Percentiles rank a stretch among this genome's conserved stretches.
Conservation (phyloP, 148 eudicot species). For the Talinum fruticosum region DNA sequence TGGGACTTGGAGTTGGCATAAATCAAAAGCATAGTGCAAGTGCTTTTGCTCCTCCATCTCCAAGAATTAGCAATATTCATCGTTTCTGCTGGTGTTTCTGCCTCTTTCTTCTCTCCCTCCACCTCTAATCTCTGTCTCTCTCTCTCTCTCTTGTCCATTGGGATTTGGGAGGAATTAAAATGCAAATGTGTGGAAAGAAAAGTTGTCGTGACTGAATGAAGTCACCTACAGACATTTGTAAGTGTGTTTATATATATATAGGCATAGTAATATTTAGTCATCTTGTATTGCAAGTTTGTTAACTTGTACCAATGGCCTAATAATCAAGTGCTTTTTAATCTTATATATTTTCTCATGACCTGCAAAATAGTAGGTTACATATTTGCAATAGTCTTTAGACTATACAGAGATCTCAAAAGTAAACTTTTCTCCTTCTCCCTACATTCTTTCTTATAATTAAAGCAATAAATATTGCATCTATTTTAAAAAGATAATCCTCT, state of each 20-base stretch:
- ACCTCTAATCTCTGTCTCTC: not conserved
- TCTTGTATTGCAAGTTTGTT: not conserved
- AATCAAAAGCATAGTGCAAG: too few relatives aligned
- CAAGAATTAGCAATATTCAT: slow-evolving; percentile 5
- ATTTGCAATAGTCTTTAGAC: not conserved
- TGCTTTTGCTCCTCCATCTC: not conserved
- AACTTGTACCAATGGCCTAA: not conserved
- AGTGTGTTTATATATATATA: not conserved
- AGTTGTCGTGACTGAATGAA: slow-evolving; percentile 1
- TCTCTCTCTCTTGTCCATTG: not conserved
- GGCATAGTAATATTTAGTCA: not conserved
- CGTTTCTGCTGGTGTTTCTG: slow-evolving; percentile 23
- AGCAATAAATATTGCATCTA: too few relatives aligned
- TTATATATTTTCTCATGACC: not conserved
- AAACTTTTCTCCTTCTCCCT: not conserved
- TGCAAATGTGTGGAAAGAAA: slow-evolving; percentile 6
- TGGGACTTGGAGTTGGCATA: slow-evolving; percentile 9
- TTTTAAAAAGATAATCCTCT: too few relatives aligned
- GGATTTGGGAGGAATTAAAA: not conserved
- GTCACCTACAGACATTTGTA: slow-evolving; percentile 14
- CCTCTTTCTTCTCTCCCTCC: slow-evolving; percentile 11
- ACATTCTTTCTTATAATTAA: too few relatives aligned
- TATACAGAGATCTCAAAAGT: not conserved
- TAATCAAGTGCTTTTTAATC: not conserved
- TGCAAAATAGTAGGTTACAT: not conserved